Base-by-base conservation (phyloP, 345 rosid genomes). In the Salix brachista region DNA sequence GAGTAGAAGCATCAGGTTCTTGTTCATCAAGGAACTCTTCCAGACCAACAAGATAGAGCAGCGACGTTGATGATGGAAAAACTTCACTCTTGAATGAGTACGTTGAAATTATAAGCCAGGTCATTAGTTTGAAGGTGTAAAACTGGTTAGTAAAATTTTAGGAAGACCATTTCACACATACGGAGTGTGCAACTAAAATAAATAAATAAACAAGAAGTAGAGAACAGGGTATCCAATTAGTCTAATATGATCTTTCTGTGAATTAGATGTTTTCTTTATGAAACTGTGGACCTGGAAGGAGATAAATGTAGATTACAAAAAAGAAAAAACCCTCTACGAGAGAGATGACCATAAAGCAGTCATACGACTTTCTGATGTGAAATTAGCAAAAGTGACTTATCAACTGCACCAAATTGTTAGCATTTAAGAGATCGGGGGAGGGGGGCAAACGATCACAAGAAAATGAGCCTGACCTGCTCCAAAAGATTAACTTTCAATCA, bases 401-500 rank as follows among this genome's bases (percentile, higher is more conserved):
- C 60, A 52, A 19, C 23, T 19, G 2, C 60, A 52, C 21, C 60
- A 52, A 18, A 52, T 52, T 52, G 60, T 19, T 19, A 18, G 7
- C 4, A 52, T 52, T 19, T 52, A 19, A 21, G 56, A 17, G 56
- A 17, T 17, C 21, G 23, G 60, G 36, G 36, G 36, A 4, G 36
- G 36, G 36, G 36, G 36, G 6, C 6, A 41, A 41, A 41, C 1
- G 12, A 41, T 41, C 12, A 41, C 3, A 4, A 67, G 25, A 32
- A 36, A 77, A 77, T 18, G 44, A 73, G 70, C 37, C 44, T 42
- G 26, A 92, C 97, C 96, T 96, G 98, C 97, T 86, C 99, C 99
- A 96, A 25, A 5, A 87, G 89, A 96, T 91, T 77, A 90, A 89
- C 85, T 93, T 95, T 67, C 99, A 84, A 72, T 93, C 91, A 73